phyloP scores from a whole-genome alignment of 2,329 filamentous ascomycete genomes.

The Colletotrichum karsti region DNA sequence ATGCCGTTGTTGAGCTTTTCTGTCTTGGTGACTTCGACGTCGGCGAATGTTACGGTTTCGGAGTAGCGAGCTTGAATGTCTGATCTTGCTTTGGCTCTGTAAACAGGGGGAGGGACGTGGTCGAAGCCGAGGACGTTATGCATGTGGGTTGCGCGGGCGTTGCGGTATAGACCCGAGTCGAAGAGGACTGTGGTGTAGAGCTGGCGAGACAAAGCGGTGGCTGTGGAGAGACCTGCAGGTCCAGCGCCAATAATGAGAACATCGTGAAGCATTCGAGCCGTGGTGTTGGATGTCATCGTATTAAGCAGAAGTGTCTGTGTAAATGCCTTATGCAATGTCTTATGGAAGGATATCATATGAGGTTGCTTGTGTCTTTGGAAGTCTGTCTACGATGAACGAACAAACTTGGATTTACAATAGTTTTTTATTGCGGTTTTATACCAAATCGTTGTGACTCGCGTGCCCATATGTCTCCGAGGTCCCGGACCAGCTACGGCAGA shows the following conservation, averaged over 20 bases:
- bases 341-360: background rate
- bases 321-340: background rate
- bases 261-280: slow-evolving; percentile 46
- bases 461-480: background rate
- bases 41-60: slow-evolving; percentile 34
- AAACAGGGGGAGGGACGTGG: slow-evolving; percentile 43
- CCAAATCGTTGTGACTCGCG: background rate
- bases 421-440: background rate
- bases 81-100: slow-evolving; percentile 41
- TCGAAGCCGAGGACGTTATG: slow-evolving; percentile 53
- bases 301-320: background rate
- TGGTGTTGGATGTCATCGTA: background rate
- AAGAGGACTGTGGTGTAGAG: slow-evolving; percentile 56
- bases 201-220: slow-evolving; percentile 58
- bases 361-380: background rate
- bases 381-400: background rate
- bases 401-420: background rate
- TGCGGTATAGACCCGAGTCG: slow-evolving; percentile 60
- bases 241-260: slow-evolving; percentile 63
- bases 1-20: slow-evolving; percentile 36
- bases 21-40: slow-evolving; percentile 39
- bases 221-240: slow-evolving; percentile 57
- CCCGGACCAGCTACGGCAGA: background rate
- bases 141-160: slow-evolving; percentile 55
- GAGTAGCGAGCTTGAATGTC: slow-evolving; percentile 45